Base-by-base conservation (phyloP, 2,329 filamentous ascomycete genomes). In the Fusarium buharicum region DNA sequence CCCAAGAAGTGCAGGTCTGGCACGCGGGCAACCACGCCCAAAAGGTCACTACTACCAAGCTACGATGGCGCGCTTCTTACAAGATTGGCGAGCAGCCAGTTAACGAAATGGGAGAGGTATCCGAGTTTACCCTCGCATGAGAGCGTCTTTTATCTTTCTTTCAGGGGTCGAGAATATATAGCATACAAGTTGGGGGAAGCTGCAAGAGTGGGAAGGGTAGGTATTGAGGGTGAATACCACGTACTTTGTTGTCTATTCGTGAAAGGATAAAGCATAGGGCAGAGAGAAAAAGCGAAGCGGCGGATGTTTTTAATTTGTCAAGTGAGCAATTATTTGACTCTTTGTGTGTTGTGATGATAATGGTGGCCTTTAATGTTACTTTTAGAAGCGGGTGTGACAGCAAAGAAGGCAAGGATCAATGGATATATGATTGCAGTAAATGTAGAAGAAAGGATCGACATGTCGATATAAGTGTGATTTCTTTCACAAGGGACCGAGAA, bases 61-160 rank as follows among this genome's bases (percentile, higher is more conserved):
- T 99, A 78, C 83, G 95, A 62, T 99, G 93, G 91, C 91, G 92
- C 69, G 87, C 91, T 22, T 86, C 89, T 6, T 98, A 97, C 77
- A 86, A 85, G 70, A 74, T 95, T 12, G 90, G 86, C 4, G 82
- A 78, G 3, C 85, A 88, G 71, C 73, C 82, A 59, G 89, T 86
- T 73, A 89, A 90, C 57, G 92, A 97, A 77, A 92, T 90, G 79
- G 94, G 94, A 6, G 91, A 94, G 78, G 89, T 98, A 67, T 81
- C 90, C 11, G 87, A 91, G 62, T 85, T 97, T 71, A 89, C 88
- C 37, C 84, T 97, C 70, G 85, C 86, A 69, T 95, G 68, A 49
- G 38, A 41, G 33, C 27, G 31, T 38, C 10, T 56, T 40, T 47
- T 41, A 20, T 56, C 38, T 47, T 41, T 24, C 18, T 34, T 41